phyloP scores from a whole-genome alignment of 768 basidiomycete species.

The Floccularia luteovirens region DNA sequence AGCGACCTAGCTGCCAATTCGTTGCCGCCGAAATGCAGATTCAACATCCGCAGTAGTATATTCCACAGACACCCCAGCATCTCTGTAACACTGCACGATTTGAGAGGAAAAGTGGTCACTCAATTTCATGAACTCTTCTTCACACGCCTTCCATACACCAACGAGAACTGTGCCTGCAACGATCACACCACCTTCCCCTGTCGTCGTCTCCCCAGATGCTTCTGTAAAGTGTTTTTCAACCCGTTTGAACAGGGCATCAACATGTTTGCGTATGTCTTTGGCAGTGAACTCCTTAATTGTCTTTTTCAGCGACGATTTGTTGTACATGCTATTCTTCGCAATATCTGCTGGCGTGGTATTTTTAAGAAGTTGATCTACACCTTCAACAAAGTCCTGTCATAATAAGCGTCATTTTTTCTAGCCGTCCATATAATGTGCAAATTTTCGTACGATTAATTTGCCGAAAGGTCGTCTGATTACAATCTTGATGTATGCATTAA shows the following conservation, averaged over 20 bases:
- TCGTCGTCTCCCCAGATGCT: conserved; percentile 57
- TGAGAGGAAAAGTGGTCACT: conserved; percentile 62
- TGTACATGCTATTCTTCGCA: conserved; percentile 66
- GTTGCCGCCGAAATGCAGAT: conserved; percentile 65
- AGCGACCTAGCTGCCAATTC: conserved; percentile 14
- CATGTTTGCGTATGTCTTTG: conserved; percentile 85
- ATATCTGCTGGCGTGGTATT: conserved; percentile 76
- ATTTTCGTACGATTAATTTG: conserved; percentile 67
- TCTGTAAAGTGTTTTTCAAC: conserved; percentile 97
- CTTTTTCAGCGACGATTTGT: conserved; percentile 72
- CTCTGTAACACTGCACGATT: conserved; percentile 75
- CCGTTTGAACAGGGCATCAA: conserved; percentile 82
- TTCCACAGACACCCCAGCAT: conserved; percentile 65
- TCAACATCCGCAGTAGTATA: conserved; percentile 73
- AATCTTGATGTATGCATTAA: conserved; percentile 79
- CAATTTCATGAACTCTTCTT: conserved; percentile 72
- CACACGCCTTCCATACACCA: conserved; percentile 88
- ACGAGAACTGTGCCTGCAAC: conserved; percentile 61
- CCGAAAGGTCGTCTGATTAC: conserved; percentile 82
- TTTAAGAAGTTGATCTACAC: conserved; percentile 80
- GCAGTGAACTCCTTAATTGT: conserved; percentile 76
- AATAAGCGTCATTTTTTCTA: neutral
- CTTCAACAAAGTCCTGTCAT: conserved; percentile 90
- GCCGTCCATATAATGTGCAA: neutral
- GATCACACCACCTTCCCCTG: conserved; percentile 47